phyloP scores from a whole-genome alignment of 148 eudicot genomes.

The Arctostaphylos glauca region DNA sequence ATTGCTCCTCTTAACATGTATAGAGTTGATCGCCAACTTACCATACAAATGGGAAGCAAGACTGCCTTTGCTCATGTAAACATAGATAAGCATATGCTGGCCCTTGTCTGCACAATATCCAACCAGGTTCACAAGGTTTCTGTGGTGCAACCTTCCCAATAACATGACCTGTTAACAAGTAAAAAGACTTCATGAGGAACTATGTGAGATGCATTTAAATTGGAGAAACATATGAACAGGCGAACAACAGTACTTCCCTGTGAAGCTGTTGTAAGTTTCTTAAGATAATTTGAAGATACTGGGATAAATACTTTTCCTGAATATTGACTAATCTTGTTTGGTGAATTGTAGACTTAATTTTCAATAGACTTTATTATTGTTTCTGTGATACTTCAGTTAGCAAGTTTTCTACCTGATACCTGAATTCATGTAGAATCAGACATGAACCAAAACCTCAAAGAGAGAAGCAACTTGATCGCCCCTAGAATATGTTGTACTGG shows the following conservation, averaged over 20 bases:
- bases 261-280: background rate
- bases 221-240: background rate
- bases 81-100: conserved; percentile 82
- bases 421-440: too few relatives aligned
- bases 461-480: too few relatives aligned
- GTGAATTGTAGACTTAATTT: background rate
- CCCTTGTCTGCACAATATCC: conserved; percentile 94
- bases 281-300: background rate
- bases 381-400: too few relatives aligned
- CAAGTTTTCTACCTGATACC: too few relatives aligned
- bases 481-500: too few relatives aligned
- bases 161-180: conserved; percentile 63
- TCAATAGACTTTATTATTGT: background rate
- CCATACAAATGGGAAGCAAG: conserved; percentile 82
- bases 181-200: background rate
- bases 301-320: too few relatives aligned
- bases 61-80: conserved; percentile 86
- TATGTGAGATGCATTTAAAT: background rate
- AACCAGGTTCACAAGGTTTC: conserved; percentile 89
- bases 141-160: conserved; percentile 87
- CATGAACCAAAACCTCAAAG: too few relatives aligned
- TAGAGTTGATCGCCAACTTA: conserved; percentile 32
- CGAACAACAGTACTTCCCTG: background rate
- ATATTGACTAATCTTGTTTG: background rate
- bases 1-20: too few relatives aligned